Conservation (phyloP, 208 protist genomes). For the Leishmania guyanensis region DNA sequence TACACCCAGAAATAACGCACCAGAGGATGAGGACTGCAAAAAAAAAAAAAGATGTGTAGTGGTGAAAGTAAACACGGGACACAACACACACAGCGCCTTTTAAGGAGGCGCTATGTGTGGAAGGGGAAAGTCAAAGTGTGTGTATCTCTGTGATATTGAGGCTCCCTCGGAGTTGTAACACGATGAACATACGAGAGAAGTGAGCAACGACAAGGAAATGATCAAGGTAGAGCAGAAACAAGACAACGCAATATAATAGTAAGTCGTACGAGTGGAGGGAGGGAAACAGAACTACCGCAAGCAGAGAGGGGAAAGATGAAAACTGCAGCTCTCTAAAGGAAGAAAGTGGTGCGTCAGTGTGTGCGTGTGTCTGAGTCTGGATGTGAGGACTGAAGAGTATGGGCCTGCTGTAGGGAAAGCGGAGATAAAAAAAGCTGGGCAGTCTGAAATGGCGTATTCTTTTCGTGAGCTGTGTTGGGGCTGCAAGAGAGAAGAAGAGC, state of each 20-base stretch:
- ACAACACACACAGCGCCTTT: neutral
- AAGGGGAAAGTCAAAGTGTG: neutral
- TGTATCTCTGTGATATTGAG: neutral
- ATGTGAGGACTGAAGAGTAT: neutral
- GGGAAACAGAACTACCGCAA: neutral
- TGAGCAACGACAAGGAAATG: neutral
- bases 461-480: neutral
- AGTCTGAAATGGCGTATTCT: neutral
- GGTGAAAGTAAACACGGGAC: neutral
- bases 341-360: neutral
- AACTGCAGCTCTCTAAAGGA: neutral
- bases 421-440: neutral
- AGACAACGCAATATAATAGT: neutral
- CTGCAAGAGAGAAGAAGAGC: neutral
- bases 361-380: no score
- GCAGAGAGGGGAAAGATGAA: neutral
- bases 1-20: neutral
- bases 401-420: neutral
- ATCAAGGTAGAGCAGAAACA: conserved; percentile 15
- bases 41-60: neutral
- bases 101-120: neutral
- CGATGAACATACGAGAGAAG: neutral
- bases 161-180: neutral
- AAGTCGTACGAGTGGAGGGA: neutral
- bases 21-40: neutral